These are phyloP conservation scores for Nemophila menziesii DNA, from an alignment of 257 asterid species.

Conservation along the genomic window DNA sequence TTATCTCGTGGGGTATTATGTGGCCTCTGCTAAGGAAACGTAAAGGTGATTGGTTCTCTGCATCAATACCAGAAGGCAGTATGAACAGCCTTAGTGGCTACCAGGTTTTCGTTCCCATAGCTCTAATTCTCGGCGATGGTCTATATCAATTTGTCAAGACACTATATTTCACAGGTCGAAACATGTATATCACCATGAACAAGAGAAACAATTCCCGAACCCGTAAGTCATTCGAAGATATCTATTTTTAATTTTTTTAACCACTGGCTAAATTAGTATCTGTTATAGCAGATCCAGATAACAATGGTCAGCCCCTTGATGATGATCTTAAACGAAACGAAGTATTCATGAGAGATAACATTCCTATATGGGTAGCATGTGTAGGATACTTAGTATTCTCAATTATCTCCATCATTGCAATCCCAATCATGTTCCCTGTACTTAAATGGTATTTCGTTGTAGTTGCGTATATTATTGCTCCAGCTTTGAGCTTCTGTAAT, in stretches of 20 bases:
- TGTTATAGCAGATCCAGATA: constrained; percentile 9
- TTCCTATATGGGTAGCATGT: constrained; percentile 22
- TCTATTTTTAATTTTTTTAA: neutral
- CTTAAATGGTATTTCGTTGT: constrained; percentile 28
- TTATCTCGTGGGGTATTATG: constrained; percentile 44
- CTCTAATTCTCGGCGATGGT: constrained; percentile 82
- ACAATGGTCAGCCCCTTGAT: constrained; percentile 6
- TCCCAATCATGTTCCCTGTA: constrained; percentile 27
- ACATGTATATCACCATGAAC: constrained; percentile 36
- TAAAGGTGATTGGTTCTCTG: constrained; percentile 38
- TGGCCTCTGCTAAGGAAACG: constrained; percentile 33
- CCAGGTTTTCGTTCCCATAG: constrained; percentile 76
- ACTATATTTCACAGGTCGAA: constrained; percentile 33
- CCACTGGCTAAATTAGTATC: neutral
- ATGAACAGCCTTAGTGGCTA: constrained; percentile 44
- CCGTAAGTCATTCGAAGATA: constrained; percentile 23
- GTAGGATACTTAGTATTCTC: constrained; percentile 18
- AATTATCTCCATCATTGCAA: constrained; percentile 17
- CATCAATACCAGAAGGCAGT: constrained; percentile 24
- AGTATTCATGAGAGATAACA: constrained; percentile 25
- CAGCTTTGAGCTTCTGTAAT: constrained; percentile 33
- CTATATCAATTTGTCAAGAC: constrained; percentile 71
- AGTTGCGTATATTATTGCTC: constrained; percentile 27
- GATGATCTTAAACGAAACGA: constrained; percentile 17
- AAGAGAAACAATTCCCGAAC: constrained; percentile 20